Conservation (phyloP, 83 land plant species). For the Picea abies region DNA sequence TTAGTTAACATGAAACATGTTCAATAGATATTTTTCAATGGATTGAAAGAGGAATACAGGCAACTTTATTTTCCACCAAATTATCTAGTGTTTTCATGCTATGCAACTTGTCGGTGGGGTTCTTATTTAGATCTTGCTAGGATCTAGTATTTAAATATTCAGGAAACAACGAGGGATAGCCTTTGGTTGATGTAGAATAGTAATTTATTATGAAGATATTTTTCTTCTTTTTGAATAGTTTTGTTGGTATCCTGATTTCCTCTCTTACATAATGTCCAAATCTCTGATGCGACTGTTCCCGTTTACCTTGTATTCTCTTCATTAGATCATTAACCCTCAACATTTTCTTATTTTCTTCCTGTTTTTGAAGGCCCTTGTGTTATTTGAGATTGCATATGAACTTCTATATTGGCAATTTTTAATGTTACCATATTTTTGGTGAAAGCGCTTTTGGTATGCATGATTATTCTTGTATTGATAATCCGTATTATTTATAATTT, state of each 20-base stretch:
- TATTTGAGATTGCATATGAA: neutral
- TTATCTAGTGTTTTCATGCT: neutral
- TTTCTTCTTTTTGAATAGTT: neutral
- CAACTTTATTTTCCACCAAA: neutral
- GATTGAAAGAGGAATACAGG: neutral
- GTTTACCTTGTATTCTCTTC: neutral
- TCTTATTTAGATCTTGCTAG: neutral
- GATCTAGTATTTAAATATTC: neutral
- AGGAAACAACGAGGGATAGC: neutral
- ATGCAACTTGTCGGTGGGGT: neutral
- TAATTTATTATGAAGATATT: neutral
- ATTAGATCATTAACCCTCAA: neutral
- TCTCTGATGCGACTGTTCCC: neutral
- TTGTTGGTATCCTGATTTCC: neutral
- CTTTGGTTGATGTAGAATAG: neutral
- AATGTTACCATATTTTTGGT: no score
- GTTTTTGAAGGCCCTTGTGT: neutral
- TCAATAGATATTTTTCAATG: neutral
- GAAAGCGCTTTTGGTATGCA: no score
- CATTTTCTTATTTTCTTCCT: neutral
- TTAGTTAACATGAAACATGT: no score
- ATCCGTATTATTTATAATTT: neutral
- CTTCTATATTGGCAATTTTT: no score
- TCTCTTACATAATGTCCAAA: neutral
- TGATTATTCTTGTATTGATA: neutral